Evolutionary conservation across 441 rosid genomes (phyloP).

Genomic region (Dalechampia spathulata): DNA sequence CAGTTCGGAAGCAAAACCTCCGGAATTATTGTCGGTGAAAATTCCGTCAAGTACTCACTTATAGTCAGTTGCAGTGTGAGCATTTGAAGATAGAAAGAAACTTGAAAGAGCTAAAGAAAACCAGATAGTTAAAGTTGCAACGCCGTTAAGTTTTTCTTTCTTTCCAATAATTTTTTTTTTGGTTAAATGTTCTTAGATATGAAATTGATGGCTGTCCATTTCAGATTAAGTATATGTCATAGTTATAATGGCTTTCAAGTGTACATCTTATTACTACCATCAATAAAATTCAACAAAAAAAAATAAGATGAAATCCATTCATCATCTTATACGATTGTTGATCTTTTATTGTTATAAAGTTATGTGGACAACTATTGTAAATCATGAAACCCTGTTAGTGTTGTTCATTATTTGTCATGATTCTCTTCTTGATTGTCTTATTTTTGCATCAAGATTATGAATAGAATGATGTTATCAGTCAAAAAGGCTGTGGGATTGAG

Average conservation of each 20-base stretch:
- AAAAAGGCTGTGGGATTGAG: background rate
- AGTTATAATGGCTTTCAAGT: slow-evolving; percentile 10
- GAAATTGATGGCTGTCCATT: slow-evolving; percentile 5
- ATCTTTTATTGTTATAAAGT: background rate
- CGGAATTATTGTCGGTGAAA: slow-evolving; percentile 38
- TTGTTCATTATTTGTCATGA: too few relatives aligned
- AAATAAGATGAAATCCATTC: background rate
- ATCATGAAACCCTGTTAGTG: too few relatives aligned
- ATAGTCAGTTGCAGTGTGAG: slow-evolving; percentile 49
- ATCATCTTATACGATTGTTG: background rate
- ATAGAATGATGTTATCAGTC: background rate
- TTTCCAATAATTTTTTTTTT: background rate
- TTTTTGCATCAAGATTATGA: too few relatives aligned
- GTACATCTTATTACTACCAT: slow-evolving; percentile 18
- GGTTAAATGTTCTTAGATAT: background rate
- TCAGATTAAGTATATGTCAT: background rate
- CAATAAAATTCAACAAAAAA: slow-evolving; percentile 3
- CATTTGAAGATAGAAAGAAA: too few relatives aligned
- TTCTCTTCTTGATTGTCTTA: too few relatives aligned
- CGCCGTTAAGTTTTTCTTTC: slow-evolving; percentile 20
- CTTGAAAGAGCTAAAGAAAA: too few relatives aligned
- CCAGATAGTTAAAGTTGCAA: slow-evolving; percentile 9
- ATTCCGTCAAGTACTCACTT: slow-evolving; percentile 55
- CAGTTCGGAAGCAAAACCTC: slow-evolving; percentile 31
- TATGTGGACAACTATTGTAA: too few relatives aligned